A percentile compares a stretch with the other conserved stretches of the same genome.
Conservation (phyloP, 2,329 filamentous ascomycete species). For the Beauveria varroae region DNA sequence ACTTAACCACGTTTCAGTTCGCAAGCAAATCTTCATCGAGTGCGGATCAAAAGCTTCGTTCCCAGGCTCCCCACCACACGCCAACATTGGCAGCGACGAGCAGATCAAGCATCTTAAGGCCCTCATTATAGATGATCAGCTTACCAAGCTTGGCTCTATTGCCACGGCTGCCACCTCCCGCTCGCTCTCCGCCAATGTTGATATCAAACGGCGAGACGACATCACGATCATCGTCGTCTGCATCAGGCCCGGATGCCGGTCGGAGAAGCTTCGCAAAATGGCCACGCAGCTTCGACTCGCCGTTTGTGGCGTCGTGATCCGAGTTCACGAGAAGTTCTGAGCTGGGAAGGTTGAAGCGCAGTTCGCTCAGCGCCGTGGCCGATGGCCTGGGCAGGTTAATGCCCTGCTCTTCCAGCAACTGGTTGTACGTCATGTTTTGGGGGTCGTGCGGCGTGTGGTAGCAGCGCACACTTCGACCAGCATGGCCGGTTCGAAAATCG, state of each 20-base stretch:
- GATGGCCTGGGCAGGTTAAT: slow-evolving; percentile 24
- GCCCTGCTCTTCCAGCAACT: slow-evolving; percentile 31
- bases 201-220: slow-evolving; percentile 50
- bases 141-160: slow-evolving; percentile 91
- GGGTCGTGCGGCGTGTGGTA: slow-evolving; percentile 57
- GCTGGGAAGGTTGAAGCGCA: slow-evolving; percentile 81
- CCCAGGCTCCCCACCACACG: slow-evolving; percentile 89
- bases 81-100: slow-evolving; percentile 86
- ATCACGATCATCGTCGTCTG: slow-evolving; percentile 30
- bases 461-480: slow-evolving; percentile 67
- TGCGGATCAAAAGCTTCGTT: slow-evolving; percentile 37
- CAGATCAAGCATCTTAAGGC: slow-evolving; percentile 91
- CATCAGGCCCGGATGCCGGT: slow-evolving; percentile 21
- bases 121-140: slow-evolving; percentile 80
- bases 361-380: slow-evolving; percentile 60
- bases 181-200: slow-evolving; percentile 71
- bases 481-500: slow-evolving; percentile 72
- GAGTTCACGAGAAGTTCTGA: slow-evolving; percentile 36
- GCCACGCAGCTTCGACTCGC: slow-evolving; percentile 28
- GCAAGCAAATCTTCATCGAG: background rate
- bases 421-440: slow-evolving; percentile 30
- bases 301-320: slow-evolving; percentile 23
- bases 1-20: background rate
- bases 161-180: slow-evolving; percentile 78
- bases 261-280: slow-evolving; percentile 36